Base-by-base conservation (phyloP, 1,139 yeast genomes). In the Taphrina deformans region DNA sequence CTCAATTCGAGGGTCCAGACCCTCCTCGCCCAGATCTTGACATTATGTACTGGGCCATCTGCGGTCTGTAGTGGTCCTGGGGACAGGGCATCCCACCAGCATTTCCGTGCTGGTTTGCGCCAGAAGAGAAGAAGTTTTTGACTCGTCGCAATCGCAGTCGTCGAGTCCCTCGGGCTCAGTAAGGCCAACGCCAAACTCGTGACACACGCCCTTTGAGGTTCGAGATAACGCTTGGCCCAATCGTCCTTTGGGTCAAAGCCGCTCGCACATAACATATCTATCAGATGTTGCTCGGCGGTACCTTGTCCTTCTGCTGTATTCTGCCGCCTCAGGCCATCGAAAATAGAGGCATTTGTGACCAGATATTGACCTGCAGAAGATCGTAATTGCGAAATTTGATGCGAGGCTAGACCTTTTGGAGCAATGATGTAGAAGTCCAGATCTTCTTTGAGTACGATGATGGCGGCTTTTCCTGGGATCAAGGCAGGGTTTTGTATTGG, bases 31-130 rank as follows among this genome's bases (percentile, higher is more conserved):
- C 89, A 95, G 18, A 88, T 87, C 69, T 82, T 84, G 59, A 83
- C 76, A 9, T 44, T 65, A 3, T 48, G n/a, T 31, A 33, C 18
- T 18, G 56, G 55, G 35, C 88, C 79, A 40, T 80, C 81, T 35
- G 90, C 78, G 5, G 81, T 82, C 23, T 85, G 79, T 72, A 87
- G 69, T 23, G 75, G 23, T 9, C 18, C 44, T 3, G 55, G 56
- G 18, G 33, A 7, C 2, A 67, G 12, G 45, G 66, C 72, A 61
- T 88, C 87, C 99, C 99, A 95, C 99, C 99, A 95, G 77, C 99
- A 95, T 75, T 95, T 95, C 73, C 99, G 82, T 0, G 99, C 99
- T 0, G 99, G 99, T 74, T 93, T 93, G 69, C 97, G 83, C 99
- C 99, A 95, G 74, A 95, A 95, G 67, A 95, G 79, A 45, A 95